phyloP scores from a whole-genome alignment of 495 filamentous ascomycete species.

The Penicillium crystallinum region DNA sequence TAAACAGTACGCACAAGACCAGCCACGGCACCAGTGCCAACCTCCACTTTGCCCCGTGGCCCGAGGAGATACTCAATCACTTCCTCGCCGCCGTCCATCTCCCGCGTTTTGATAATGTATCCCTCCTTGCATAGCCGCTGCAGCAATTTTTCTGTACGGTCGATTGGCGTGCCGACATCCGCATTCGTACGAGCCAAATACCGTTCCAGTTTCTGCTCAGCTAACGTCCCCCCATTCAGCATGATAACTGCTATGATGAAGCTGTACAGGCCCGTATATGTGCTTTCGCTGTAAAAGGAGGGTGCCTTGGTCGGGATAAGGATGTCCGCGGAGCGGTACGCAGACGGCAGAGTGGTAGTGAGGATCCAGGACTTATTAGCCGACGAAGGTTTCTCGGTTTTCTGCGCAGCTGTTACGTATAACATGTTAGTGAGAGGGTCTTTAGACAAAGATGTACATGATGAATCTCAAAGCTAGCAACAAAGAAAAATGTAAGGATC shows the following conservation, averaged over 20 bases:
- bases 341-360: conserved; percentile 58
- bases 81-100: conserved; percentile 66
- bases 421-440: background rate
- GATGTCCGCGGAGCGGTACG: conserved; percentile 60
- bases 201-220: conserved; percentile 66
- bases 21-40: conserved; percentile 66
- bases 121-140: conserved; percentile 73
- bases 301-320: conserved; percentile 63
- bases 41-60: conserved; percentile 79
- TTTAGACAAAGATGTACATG: background rate
- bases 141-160: conserved; percentile 71
- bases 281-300: conserved; percentile 58
- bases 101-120: conserved; percentile 70
- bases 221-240: conserved; percentile 63
- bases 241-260: conserved; percentile 73
- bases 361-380: conserved; percentile 72
- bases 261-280: conserved; percentile 75
- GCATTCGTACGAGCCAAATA: conserved; percentile 73
- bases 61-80: conserved; percentile 72
- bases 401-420: conserved; percentile 53
- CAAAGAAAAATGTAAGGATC: background rate
- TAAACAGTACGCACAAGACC: conserved; percentile 63
- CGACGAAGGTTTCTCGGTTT: conserved; percentile 39
- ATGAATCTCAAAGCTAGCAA: background rate
- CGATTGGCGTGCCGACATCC: conserved; percentile 66